Percentiles rank a stretch among this genome's conserved stretches.
Evolutionary conservation across 1,284 basidiomycete genomes (phyloP).

Genomic region (Neonothopanus nambi): DNA sequence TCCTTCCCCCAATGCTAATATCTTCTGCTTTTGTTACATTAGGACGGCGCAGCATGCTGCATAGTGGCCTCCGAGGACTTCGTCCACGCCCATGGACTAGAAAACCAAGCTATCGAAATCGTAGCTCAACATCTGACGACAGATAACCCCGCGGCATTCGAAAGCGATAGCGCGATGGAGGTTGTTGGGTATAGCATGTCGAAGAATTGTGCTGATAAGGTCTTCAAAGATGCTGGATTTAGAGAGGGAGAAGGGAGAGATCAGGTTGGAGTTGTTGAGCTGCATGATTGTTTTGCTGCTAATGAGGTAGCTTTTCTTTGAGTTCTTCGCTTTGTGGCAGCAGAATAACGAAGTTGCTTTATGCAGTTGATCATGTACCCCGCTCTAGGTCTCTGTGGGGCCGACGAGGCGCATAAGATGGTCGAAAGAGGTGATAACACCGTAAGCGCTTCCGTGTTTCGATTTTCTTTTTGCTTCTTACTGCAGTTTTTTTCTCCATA

Average conservation of each 20-base stretch:
- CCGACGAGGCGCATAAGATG: constrained; percentile 72
- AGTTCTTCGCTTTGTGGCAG: too few species aligned
- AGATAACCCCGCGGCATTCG: constrained; percentile 63
- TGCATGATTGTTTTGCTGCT: constrained; percentile 84
- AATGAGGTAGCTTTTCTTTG: constrained; percentile 63
- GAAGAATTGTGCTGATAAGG: constrained; percentile 66
- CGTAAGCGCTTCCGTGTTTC: constrained; percentile 37
- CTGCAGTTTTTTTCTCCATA: constrained; percentile 8
- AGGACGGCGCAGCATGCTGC: constrained; percentile 78
- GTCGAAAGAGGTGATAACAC: constrained; percentile 83
- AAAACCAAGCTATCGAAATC: constrained; percentile 87
- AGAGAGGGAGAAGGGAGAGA: constrained; percentile 63
- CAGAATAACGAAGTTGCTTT: too few species aligned
- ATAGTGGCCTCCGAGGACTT: constrained; percentile 83
- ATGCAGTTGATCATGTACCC: constrained; percentile 78
- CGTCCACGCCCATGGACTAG: constrained; percentile 70
- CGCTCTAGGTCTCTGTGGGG: constrained; percentile 74
- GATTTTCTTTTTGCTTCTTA: not conserved
- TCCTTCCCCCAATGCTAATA: too few species aligned
- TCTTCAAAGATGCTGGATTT: constrained; percentile 75
- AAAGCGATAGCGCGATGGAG: constrained; percentile 71
- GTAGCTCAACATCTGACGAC: constrained; percentile 66
- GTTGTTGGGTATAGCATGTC: constrained; percentile 78
- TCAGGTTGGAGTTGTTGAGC: constrained; percentile 81
- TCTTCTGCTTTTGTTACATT: too few species aligned